Evolutionary conservation across 352 stramenopile genomes (phyloP), one percentile per base, ranked within the genome.

Genomic region (Phytophthora sp.): DNA sequence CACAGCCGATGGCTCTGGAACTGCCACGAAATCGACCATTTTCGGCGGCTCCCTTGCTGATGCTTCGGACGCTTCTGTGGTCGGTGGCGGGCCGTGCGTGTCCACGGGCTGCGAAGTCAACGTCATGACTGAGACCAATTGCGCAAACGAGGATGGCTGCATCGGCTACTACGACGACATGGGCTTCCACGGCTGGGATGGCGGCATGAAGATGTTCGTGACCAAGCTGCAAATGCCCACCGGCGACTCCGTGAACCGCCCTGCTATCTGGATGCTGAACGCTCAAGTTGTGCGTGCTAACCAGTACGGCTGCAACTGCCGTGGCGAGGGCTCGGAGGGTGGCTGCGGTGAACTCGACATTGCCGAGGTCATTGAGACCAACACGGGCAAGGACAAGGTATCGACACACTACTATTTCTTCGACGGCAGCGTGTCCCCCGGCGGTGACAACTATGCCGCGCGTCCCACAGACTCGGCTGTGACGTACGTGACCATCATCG

Each of bases 281-380:
- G 80, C 81, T 13, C 84, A 90, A 72, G 74, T 90, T 12, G 49
- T 93, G 1, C 81, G 78, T 44, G 75, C 78, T 5, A 82, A 76
- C 66, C 84, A 92, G 69, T 92, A 92, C 63, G 70, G 75, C 38
- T 90, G 84, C 76, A 92, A 91, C 67, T 93, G 84, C 75, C 84
- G 84, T 46, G 76, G 79, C 45, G 76, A 69, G 9, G 80, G 80
- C 0, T 57, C 64, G 3, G 67, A 73, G 13, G 84, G 84, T 42
- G 84, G 82, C 61, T 93, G 84, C 46, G 84, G 84, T 51, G 84
- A 93, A 39, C 76, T 91, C 18, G 83, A 90, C 53, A 79, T 90
- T 20, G 83, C 83, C 33, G 83, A 91, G 57, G 83, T 89, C 12
- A 89, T 91, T 26, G 77, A 87, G 64, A 88, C 79, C 30, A 87